phyloP scores from a whole-genome alignment of 208 protist genomes.

The Trypanosoma avium region DNA sequence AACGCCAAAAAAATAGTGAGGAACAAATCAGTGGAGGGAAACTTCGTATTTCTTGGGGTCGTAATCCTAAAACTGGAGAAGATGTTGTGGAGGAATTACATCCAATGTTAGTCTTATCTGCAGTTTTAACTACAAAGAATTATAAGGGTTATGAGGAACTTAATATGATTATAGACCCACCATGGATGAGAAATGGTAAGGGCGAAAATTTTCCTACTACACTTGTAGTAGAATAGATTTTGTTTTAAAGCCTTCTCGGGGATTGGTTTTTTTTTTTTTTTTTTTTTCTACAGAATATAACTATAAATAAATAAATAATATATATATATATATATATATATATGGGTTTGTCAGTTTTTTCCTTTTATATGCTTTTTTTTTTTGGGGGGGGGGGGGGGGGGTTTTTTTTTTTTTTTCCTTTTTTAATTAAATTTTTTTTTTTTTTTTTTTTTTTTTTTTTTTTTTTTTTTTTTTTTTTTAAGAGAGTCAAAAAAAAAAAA shows the following conservation, averaged over 20 bases:
- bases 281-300: not conserved
- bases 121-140: slow-evolving; percentile 34
- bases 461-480: not conserved
- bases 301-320: not conserved
- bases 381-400: too few species aligned
- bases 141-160: slow-evolving; percentile 44
- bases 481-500: not conserved
- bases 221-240: not conserved
- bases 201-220: not conserved
- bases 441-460: not conserved
- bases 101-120: slow-evolving; percentile 41
- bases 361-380: not conserved
- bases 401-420: not conserved
- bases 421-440: slow-evolving; percentile 4
- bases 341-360: not conserved
- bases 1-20: slow-evolving; percentile 14
- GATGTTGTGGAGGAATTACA: slow-evolving; percentile 46
- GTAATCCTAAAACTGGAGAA: slow-evolving; percentile 29
- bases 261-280: too few species aligned
- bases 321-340: not conserved
- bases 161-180: slow-evolving; percentile 61
- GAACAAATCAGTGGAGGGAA: slow-evolving; percentile 35
- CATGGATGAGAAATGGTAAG: slow-evolving; percentile 44
- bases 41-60: slow-evolving; percentile 24
- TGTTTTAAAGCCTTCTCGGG: too few species aligned